Percentiles rank a stretch among this genome's conserved stretches.
Conservation (phyloP, 2,329 filamentous ascomycete species). For the Hymenoscyphus scutula region DNA sequence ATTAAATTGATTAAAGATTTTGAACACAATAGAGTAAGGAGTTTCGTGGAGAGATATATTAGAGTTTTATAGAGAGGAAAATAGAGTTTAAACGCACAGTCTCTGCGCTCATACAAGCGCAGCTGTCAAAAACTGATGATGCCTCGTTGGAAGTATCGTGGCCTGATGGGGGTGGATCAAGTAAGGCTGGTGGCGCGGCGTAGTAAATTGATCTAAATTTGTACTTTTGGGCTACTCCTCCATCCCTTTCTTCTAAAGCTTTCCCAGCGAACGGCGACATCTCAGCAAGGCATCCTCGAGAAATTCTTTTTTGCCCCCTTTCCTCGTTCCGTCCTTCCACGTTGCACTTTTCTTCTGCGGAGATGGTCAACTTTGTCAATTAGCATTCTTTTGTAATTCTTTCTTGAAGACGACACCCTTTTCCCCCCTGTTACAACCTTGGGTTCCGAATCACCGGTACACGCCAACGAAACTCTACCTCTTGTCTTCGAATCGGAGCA, state of each 20-base stretch:
- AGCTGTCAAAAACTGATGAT: background rate
- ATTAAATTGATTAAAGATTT: too few relatives aligned
- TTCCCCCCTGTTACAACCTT: background rate
- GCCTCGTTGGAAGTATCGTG: background rate
- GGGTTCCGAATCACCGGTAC: background rate
- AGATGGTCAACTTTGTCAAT: slow-evolving; percentile 32
- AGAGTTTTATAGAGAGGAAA: too few relatives aligned
- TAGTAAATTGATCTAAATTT: slow-evolving; percentile 9
- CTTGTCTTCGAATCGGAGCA: background rate
- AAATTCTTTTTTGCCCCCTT: background rate
- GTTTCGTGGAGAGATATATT: too few relatives aligned
- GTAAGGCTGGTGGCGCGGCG: background rate
- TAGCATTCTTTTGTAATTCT: slow-evolving; percentile 29
- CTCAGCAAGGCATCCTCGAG: background rate
- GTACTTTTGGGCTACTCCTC: slow-evolving; percentile 4
- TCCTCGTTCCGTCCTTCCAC: slow-evolving; percentile 17
- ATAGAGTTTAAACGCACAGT: background rate
- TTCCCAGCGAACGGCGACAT: background rate
- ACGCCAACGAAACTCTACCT: background rate
- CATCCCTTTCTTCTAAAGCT: slow-evolving; percentile 9
- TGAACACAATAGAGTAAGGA: too few relatives aligned
- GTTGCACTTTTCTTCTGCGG: slow-evolving; percentile 22
- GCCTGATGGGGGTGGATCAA: background rate
- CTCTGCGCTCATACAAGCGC: background rate
- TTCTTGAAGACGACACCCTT: background rate